Conservation (phyloP, 1,284 basidiomycete species). For the Sporisorium scitamineum region DNA sequence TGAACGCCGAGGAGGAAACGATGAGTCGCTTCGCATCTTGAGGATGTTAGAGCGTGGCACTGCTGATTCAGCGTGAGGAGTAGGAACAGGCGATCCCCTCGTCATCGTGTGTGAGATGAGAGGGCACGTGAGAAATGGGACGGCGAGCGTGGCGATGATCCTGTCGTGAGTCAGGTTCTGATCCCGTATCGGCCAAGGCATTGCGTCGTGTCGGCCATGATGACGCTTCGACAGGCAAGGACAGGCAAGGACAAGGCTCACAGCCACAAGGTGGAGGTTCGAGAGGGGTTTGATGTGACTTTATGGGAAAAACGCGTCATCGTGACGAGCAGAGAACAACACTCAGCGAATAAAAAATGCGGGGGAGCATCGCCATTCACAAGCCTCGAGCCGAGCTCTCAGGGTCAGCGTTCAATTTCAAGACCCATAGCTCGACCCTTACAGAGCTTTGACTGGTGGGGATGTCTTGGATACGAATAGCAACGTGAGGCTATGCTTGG, state of each 20-base stretch:
- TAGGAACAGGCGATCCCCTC: too few relatives aligned
- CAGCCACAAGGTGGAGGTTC: constrained; percentile 2
- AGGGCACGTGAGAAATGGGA: too few relatives aligned
- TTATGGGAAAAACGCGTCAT: not conserved
- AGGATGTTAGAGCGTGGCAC: too few relatives aligned
- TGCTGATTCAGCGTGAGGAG: too few relatives aligned
- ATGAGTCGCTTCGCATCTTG: too few relatives aligned
- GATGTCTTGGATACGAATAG: too few relatives aligned
- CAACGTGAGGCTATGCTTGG: too few relatives aligned
- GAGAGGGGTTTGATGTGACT: not conserved
- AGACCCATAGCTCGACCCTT: not conserved
- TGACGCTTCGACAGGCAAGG: not conserved
- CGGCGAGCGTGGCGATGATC: too few relatives aligned
- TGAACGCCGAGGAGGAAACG: too few relatives aligned
- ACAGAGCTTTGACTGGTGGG: not conserved
- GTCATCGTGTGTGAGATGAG: too few relatives aligned
- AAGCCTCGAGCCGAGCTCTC: not conserved
- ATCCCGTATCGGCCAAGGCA: too few relatives aligned
- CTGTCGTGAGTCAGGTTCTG: too few relatives aligned
- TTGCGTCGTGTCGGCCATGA: not conserved
- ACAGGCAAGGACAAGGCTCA: not conserved
- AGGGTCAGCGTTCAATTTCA: not conserved
- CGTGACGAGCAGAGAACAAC: not conserved
- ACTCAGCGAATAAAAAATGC: constrained; percentile 1
- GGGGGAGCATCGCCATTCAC: not conserved